These are phyloP conservation scores for Penicillium psychrosexuale DNA, from an alignment of 2,329 filamentous ascomycete genomes.

Conservation along the genomic window DNA sequence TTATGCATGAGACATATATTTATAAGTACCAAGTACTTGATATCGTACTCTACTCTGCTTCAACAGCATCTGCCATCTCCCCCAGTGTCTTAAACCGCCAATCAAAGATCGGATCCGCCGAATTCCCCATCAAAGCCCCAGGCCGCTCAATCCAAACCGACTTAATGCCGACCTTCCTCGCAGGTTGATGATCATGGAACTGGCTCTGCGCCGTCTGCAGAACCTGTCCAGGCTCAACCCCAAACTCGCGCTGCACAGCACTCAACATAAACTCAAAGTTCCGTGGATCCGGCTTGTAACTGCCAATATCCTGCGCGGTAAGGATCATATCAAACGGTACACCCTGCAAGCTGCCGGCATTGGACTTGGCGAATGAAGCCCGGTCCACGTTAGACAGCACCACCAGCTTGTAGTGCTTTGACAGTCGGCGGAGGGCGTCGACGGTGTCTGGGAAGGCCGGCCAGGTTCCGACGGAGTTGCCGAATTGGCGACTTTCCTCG, in stretches of 20 bases:
- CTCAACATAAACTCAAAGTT: constrained; percentile 67
- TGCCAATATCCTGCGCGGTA: constrained; percentile 68
- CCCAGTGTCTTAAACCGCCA: constrained; percentile 59
- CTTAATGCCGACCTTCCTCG: constrained; percentile 57
- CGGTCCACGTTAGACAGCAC: constrained; percentile 58
- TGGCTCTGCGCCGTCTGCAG: constrained; percentile 68
- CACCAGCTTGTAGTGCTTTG: constrained; percentile 53
- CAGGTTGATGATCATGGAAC: constrained; percentile 64
- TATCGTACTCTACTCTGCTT: not conserved
- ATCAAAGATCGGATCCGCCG: constrained; percentile 42
- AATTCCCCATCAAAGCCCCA: constrained; percentile 41
- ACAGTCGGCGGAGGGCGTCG: constrained; percentile 49
- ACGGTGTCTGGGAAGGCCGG: constrained; percentile 58
- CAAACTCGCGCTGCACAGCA: constrained; percentile 54
- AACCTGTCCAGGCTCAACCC: constrained; percentile 55
- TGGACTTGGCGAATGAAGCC: constrained; percentile 49
- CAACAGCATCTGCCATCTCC: constrained; percentile 56
- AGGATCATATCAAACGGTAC: constrained; percentile 61
- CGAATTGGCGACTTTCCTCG: constrained; percentile 47
- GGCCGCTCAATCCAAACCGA: constrained; percentile 61
- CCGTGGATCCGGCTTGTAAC: constrained; percentile 63
- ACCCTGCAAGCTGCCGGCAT: constrained; percentile 49
- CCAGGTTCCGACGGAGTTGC: constrained; percentile 50
- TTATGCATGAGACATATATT: not conserved
- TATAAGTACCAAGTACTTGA: constrained; percentile 1